phyloP scores from a whole-genome alignment of 2,329 filamentous ascomycete species.

The Ceratocystiopsis minuta region DNA sequence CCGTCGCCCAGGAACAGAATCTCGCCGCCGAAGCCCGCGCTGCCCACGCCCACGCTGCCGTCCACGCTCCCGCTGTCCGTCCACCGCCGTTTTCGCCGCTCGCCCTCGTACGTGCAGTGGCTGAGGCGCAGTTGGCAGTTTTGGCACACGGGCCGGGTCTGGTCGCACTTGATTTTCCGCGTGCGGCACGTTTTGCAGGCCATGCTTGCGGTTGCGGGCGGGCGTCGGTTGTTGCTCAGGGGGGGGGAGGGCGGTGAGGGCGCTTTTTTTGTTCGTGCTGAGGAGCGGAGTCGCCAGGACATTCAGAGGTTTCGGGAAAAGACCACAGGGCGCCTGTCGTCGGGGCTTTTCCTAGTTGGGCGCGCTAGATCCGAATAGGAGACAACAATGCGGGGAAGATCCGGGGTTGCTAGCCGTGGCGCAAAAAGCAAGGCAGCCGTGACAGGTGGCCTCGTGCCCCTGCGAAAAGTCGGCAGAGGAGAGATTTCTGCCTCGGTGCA shows the following conservation, averaged over 20 bases:
- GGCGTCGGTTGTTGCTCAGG: background rate
- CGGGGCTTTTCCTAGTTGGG: no score
- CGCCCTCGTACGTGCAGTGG: slow-evolving; percentile 4
- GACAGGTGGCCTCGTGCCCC: no score
- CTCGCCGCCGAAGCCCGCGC: background rate
- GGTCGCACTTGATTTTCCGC: slow-evolving; percentile 1
- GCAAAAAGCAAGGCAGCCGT: no score
- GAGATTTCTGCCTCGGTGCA: no score
- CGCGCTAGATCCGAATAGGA: no score
- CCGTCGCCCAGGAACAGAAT: background rate
- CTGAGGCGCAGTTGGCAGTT: slow-evolving; percentile 4
- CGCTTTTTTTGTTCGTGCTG: no score
- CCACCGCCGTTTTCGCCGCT: slow-evolving; percentile 2
- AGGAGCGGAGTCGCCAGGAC: no score
- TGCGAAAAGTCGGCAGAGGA: no score
- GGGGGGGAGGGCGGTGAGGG: no score
- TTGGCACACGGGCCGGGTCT: background rate
- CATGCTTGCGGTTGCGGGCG: background rate
- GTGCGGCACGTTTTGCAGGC: background rate
- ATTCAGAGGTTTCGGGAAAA: no score
- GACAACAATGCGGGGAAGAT: no score
- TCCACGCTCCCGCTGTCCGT: background rate
- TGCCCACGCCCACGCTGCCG: background rate
- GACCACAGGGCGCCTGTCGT: no score
- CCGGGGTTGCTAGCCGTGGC: background rate